Conservation (phyloP, 495 filamentous ascomycete genomes). For the Articulospora tetracladia region DNA sequence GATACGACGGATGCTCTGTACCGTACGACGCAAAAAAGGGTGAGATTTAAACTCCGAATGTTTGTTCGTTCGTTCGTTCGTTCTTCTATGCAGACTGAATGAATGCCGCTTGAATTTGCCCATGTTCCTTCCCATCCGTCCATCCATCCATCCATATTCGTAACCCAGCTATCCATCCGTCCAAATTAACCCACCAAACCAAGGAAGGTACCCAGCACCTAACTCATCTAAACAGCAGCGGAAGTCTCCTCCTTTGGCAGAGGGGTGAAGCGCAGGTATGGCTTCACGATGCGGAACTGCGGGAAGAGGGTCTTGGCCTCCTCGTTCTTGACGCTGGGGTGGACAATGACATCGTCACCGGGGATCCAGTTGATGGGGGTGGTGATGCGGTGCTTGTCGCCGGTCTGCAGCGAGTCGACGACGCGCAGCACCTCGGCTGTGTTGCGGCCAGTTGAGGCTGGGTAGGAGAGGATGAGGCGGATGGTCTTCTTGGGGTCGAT, state of each 20-base stretch:
- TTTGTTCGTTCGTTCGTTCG: no score
- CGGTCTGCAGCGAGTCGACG: conserved; percentile 93
- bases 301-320: conserved; percentile 89
- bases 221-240: conserved; percentile 17
- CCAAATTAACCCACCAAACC: no score
- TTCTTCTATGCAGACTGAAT: no score
- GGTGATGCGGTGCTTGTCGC: conserved; percentile 92
- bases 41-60: no score
- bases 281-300: conserved; percentile 89
- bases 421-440: conserved; percentile 93
- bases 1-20: no score
- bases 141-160: no score
- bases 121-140: no score
- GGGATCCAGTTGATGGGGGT: conserved; percentile 91
- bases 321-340: conserved; percentile 81
- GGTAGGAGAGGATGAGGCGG: conserved; percentile 93
- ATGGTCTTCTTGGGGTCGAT: conserved; percentile 99
- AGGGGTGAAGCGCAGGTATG: conserved; percentile 74
- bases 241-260: conserved; percentile 49
- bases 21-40: no score
- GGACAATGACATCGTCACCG: conserved; percentile 93
- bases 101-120: no score
- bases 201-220: no score
- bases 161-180: no score
- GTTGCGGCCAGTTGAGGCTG: conserved; percentile 95